Base-by-base conservation (phyloP, 1,284 basidiomycete genomes). In the Fomes fomentarius region DNA sequence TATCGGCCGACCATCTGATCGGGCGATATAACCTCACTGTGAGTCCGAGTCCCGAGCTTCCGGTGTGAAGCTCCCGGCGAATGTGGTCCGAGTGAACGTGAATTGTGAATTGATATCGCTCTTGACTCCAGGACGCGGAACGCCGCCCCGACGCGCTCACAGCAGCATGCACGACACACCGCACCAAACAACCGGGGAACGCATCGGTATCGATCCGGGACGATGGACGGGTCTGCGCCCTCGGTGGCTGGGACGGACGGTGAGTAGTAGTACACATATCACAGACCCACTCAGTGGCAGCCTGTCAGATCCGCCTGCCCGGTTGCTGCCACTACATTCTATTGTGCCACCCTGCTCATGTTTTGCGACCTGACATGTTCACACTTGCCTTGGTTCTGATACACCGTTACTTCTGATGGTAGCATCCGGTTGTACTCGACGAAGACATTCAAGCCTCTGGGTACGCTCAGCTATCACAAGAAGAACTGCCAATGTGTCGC, bases 201-300 rank as follows among this genome's bases (percentile, higher is more conserved):
- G 79, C 81, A 0, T 80, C 84, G 4, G 71, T 95, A 22, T 79
- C 85, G 1, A 81, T 95, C n/a, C 83, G 84, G n/a, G 77, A 83
- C 34, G 85, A 91, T 63, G 90, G 85, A 0, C 78, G 80, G 25
- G 82, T 95, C 0, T 90, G 91, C 60, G 92, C 91, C 0, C 74
- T 93, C 1, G 93, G 89, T 3, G 91, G 93, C 1, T 96, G 94
- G 94, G 93, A 96, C 61, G 93, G 94, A 30, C 83, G 79, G 93
- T 93, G 61, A 64, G 87, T 71, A 2, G 14, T 6, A 24, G 7
- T n/a, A n/a, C n/a, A n/a, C n/a, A n/a, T n/a, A n/a, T n/a, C n/a
- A n/a, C n/a, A n/a, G n/a, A n/a, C n/a, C n/a, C n/a, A n/a, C n/a
- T n/a, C 2, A 21, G 12, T n/a, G 30, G 4, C 42, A 10, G 11